Conservation (phyloP, 192 early-diverging fungal species). For the Linnemannia exigua region DNA sequence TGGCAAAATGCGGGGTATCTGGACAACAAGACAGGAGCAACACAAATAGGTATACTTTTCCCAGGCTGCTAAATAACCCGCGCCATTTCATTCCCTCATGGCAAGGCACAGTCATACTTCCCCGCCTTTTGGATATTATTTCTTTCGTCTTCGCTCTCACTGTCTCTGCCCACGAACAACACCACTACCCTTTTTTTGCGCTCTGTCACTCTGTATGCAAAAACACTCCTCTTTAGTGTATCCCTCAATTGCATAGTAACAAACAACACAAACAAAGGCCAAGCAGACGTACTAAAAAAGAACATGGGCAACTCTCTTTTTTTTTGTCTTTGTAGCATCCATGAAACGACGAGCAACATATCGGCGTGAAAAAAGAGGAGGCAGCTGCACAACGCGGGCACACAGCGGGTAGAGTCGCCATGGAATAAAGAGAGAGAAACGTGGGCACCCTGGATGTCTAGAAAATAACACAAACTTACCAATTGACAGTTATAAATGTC, state of each 20-base stretch:
- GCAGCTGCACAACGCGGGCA: neutral
- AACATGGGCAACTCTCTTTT: neutral
- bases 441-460: neutral
- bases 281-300: neutral
- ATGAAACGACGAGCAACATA: neutral
- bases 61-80: neutral
- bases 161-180: neutral
- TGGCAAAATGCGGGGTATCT: constrained; percentile 54
- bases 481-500: constrained; percentile 48
- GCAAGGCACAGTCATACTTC: constrained; percentile 15
- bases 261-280: neutral
- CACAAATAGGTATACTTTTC: neutral
- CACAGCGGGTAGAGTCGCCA: neutral
- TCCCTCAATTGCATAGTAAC: neutral
- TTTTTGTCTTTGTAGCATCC: neutral
- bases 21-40: neutral
- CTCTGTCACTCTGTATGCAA: neutral
- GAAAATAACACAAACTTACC: constrained; percentile 19
- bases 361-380: neutral
- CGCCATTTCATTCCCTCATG: neutral
- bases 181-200: constrained; percentile 10
- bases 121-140: constrained; percentile 46
- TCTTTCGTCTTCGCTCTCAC: too few relatives aligned
- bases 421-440: neutral
- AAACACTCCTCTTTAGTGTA: neutral